Conservation (phyloP, 352 stramenopile genomes). For the Globisporangium viniferum region DNA sequence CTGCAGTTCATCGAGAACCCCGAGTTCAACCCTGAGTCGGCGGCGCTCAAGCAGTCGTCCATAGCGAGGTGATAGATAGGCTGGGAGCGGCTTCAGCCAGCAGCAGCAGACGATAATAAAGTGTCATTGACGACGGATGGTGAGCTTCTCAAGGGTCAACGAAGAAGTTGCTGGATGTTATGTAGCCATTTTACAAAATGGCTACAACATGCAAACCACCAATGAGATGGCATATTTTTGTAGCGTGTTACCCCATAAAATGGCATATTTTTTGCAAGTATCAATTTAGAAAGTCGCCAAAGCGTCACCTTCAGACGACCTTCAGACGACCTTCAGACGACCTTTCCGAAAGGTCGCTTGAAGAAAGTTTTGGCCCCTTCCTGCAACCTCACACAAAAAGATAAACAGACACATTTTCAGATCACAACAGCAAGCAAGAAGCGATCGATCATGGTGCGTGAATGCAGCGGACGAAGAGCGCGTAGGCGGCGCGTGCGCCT, state of each 20-base stretch:
- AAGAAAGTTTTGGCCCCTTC: neutral
- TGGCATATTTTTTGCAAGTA: neutral
- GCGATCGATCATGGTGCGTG: constrained; percentile 7
- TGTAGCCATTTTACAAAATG: no score
- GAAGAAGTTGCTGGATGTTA: no score
- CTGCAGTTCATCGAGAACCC: constrained; percentile 92
- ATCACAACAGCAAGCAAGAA: neutral
- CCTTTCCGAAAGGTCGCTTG: constrained; percentile 5
- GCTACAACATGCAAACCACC: no score
- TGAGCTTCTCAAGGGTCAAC: no score
- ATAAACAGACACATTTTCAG: neutral
- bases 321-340: neutral
- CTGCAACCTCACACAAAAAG: constrained; percentile 1
- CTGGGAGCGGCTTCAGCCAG: neutral
- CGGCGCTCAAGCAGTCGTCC: constrained; percentile 40
- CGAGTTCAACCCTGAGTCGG: constrained; percentile 91
- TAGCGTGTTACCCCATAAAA: no score
- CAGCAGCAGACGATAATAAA: neutral
- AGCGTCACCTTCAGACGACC: neutral
- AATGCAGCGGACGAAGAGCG: neutral
- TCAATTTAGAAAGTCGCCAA: neutral
- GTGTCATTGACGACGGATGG: no score
- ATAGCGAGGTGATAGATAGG: constrained; percentile 2
- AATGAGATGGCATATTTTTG: no score
- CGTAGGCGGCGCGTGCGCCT: neutral